Base-by-base conservation (phyloP, 257 asterid genomes). In the Capsicum rhomboideum region DNA sequence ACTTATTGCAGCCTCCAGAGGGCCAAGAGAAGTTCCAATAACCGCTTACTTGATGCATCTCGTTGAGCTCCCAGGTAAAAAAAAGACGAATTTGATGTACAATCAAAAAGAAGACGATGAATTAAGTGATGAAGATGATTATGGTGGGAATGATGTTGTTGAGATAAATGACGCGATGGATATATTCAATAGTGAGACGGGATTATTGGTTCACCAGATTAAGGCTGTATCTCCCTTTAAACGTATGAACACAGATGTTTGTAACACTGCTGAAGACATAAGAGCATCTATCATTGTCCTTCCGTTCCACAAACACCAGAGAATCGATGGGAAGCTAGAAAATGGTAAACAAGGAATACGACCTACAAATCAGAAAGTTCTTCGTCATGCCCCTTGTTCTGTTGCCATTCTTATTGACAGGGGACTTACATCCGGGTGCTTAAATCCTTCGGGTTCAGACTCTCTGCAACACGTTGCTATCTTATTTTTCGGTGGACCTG, bases 251-350 rank as follows among this genome's bases (percentile, higher is more conserved):
- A 67, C 84, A 26, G 99, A 95, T 59, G 93, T 95, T 4, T 94
- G 99, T 34, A 92, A 91, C 59, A 91, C 81, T 69, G 93, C 97
- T 11, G 91, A 88, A 87, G 97, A 93, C 55, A 89, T 88, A 71
- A 90, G 98, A 87, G 94, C 97, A 8, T 91, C 98, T 18, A 83
- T 97, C 61, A 87, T 95, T 80, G 88, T 97, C 68, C 92, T 97
- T 59, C 98, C 98, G 78, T 97, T 95, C 88, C 99, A 97, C 89
- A 97, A 97, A 86, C 98, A 95, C 83, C 99, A 97, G 85, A 90
- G 99, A 87, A 97, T 97, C 2, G 99, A 97, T 80, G 99, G 99
- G 18, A 97, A 95, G 81, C 69, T 97, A 54, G 99, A 97, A 85
- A 88, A 80, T 28, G 97, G 99, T 13, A 97, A 97, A 86, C 99